A percentile compares a stretch with the other conserved stretches of the same genome.
phyloP scores from a whole-genome alignment of 2,329 filamentous ascomycete genomes.

The Exserohilum turcica region DNA sequence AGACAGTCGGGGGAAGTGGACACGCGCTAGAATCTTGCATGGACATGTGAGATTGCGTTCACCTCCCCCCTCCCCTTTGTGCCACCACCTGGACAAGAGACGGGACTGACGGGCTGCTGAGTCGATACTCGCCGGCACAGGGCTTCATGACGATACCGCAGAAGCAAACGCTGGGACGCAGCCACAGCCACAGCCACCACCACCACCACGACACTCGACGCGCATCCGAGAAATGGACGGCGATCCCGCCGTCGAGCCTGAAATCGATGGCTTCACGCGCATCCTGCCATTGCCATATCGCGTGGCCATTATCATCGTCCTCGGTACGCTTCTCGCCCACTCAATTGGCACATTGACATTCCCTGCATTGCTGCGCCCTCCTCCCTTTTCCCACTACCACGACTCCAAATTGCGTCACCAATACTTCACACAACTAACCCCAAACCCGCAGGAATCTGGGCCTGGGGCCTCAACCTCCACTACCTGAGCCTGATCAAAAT shows the following conservation, averaged over 20 bases:
- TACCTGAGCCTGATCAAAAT: slow-evolving; percentile 80
- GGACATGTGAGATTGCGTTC: slow-evolving; percentile 7
- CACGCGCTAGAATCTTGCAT: slow-evolving; percentile 36
- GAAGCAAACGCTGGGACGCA: slow-evolving; percentile 27
- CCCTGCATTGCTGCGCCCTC: not conserved
- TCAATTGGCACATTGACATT: not conserved
- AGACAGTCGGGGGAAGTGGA: slow-evolving; percentile 30
- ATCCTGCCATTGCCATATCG: slow-evolving; percentile 88
- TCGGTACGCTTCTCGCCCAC: slow-evolving; percentile 64
- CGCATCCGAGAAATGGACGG: slow-evolving; percentile 64
- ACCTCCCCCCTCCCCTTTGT: slow-evolving; percentile 29
- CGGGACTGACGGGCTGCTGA: slow-evolving; percentile 11
- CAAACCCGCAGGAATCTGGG: slow-evolving; percentile 75
- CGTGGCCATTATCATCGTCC: slow-evolving; percentile 80
- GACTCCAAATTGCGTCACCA: not conserved
- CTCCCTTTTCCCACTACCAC: not conserved
- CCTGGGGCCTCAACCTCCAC: slow-evolving; percentile 91
- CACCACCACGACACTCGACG: slow-evolving; percentile 20
- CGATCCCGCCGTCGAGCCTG: slow-evolving; percentile 69
- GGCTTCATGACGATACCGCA: slow-evolving; percentile 28
- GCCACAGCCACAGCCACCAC: slow-evolving; percentile 27
- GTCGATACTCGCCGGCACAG: not conserved
- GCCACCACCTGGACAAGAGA: slow-evolving; percentile 11
- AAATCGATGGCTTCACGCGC: slow-evolving; percentile 83
- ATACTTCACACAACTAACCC: not conserved